A percentile compares a stretch with the other conserved stretches of the same genome.
Conservation (phyloP, 1,139 yeast genomes). For the Lodderomyces oxycetoniae region DNA sequence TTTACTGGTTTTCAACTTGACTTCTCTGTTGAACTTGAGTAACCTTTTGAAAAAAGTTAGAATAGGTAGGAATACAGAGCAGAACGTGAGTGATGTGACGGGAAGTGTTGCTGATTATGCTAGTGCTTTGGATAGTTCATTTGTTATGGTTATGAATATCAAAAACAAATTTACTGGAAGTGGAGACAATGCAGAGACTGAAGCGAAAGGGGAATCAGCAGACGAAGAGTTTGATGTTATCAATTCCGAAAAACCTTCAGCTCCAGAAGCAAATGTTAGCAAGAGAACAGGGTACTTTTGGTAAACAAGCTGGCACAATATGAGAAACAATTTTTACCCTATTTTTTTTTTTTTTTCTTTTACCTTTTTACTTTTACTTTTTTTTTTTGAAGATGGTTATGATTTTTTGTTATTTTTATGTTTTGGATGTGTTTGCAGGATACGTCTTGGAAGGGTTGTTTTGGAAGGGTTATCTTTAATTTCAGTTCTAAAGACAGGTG, state of each 20-base stretch:
- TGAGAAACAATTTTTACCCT: too few species aligned
- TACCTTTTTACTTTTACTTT: too few species aligned
- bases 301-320: too few species aligned
- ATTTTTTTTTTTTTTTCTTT: too few species aligned
- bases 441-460: too few species aligned
- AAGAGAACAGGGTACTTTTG: conserved; percentile 17
- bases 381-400: too few species aligned
- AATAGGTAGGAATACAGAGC: not conserved
- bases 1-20: conserved; percentile 1
- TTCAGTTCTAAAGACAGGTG: too few species aligned
- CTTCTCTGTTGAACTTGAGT: not conserved
- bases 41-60: not conserved
- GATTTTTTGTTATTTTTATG: too few species aligned
- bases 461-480: too few species aligned
- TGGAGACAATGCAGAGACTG: conserved; percentile 14
- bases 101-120: conserved; percentile 5
- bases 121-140: conserved; percentile 13
- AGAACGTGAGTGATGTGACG: conserved; percentile 2
- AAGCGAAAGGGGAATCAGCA: conserved; percentile 16
- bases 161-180: conserved; percentile 13
- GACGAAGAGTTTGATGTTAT: conserved; percentile 1
- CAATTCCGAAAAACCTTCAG: conserved; percentile 1
- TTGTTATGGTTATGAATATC: conserved; percentile 17
- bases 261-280: conserved; percentile 8
- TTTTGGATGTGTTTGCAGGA: too few species aligned